Conservation (phyloP, 306 rosid genomes). For the Trifolium pratense region DNA sequence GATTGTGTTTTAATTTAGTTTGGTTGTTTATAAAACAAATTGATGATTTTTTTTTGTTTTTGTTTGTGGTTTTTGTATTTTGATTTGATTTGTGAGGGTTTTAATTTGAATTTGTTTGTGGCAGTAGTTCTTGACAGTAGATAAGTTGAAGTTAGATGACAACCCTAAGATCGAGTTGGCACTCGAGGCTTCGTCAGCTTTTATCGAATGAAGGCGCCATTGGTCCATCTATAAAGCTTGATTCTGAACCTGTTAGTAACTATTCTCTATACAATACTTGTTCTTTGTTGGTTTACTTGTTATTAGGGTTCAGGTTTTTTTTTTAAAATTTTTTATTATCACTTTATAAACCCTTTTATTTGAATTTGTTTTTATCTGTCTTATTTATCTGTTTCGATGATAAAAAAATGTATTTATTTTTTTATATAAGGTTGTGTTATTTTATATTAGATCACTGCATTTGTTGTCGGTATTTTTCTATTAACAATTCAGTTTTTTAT, state of each 20-base stretch:
- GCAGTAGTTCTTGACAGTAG: conserved; percentile 61
- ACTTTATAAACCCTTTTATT: conserved; percentile 14
- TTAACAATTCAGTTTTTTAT: not conserved
- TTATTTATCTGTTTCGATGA: not conserved
- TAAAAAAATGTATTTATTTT: conserved; percentile 9
- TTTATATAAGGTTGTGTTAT: not conserved
- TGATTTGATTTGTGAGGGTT: not conserved
- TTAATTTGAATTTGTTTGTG: conserved; percentile 19
- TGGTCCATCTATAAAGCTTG: conserved; percentile 77
- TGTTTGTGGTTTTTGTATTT: conserved; percentile 27
- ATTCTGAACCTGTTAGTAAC: conserved; percentile 79
- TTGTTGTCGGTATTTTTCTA: not conserved
- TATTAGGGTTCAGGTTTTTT: conserved; percentile 40
- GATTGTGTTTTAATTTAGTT: conserved; percentile 38
- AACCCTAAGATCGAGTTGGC: conserved; percentile 80
- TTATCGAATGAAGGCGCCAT: conserved; percentile 76
- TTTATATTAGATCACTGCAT: not conserved
- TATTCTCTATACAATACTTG: not conserved
- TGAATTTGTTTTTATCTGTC: conserved; percentile 10
- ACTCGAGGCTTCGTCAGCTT: conserved; percentile 86
- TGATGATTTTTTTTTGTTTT: conserved; percentile 15
- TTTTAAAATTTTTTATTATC: conserved; percentile 13
- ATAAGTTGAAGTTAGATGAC: conserved; percentile 75
- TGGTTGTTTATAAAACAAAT: not conserved
- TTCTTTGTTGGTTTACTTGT: conserved; percentile 11